Evolutionary conservation across 495 filamentous ascomycete species (phyloP), one percentile per base, ranked within the genome.

Genomic region (Neurospora intermedia): DNA sequence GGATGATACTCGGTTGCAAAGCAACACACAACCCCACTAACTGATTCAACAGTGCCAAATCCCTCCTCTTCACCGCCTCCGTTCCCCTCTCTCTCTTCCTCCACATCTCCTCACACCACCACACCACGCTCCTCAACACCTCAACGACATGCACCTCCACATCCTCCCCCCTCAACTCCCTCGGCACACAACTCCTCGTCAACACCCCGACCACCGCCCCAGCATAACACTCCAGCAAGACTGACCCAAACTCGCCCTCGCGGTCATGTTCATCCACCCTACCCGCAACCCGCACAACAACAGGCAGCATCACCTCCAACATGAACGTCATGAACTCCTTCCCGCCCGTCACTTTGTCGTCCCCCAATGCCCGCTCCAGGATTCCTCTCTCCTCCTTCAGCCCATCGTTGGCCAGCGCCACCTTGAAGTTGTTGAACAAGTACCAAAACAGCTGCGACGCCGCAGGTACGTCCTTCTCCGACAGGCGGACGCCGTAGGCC

Each of bases 341-440:
- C 31, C 73, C 74, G 2, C 54, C 54, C 1, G 54, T 66, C 6
- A 66, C 7, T 27, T 66, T 35, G 1, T 13, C 54, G 18, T 66
- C 54, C 13, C 27, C 27, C 27, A 66, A 18, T 3, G 54, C 54
- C 15, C 27, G 27, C 15, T 66, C 27, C 35, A 87, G 71, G n/a
- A 85, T 84, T 3, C 11, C 46, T 15, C 72, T 70, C 73, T 87
- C 85, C 16, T 84, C 75, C 13, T 54, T 71, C 16, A 85, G 77
- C n/a, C 77, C 77, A 39, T 76, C 80, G 69, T 84, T 83, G 41
- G 80, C 81, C 6, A 86, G 76, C 31, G 84, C 84, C 66, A 84
- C 79, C 76, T 84, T 85, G 75, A 86, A 87, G 75, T 82, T 86
- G n/a, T 80, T 83, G 73, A 80, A 82, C 3, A 88, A 79, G 43